These are phyloP conservation scores for Sporothrix protearum DNA, from an alignment of 2,329 filamentous ascomycete genomes.

Conservation along the genomic window DNA sequence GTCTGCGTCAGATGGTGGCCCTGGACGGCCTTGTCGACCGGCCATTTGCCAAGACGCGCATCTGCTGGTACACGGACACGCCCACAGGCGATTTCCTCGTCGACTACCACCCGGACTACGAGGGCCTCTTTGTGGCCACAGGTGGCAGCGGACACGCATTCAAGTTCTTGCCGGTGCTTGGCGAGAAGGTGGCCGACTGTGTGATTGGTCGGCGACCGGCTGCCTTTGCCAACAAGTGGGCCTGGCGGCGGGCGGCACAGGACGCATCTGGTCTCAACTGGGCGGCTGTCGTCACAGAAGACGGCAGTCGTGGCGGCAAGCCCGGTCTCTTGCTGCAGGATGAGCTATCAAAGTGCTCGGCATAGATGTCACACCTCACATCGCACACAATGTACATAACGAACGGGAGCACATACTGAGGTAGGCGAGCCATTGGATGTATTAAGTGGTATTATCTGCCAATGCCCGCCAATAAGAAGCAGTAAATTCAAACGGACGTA, in stretches of 20 bases:
- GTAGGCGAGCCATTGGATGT: background rate
- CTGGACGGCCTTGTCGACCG: slow-evolving; percentile 52
- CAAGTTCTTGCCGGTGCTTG: slow-evolving; percentile 66
- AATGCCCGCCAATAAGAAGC: background rate
- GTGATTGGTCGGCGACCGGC: slow-evolving; percentile 45
- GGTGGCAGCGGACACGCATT: slow-evolving; percentile 64
- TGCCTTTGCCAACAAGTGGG: slow-evolving; percentile 57
- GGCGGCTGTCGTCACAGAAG: slow-evolving; percentile 47
- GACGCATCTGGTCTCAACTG: slow-evolving; percentile 28
- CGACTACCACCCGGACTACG: slow-evolving; percentile 62
- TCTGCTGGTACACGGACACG: slow-evolving; percentile 78
- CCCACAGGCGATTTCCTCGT: slow-evolving; percentile 67
- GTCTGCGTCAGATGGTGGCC: slow-evolving; percentile 59
- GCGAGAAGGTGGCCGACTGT: slow-evolving; percentile 58
- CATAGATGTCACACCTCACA: slow-evolving; percentile 26
- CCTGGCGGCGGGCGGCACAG: slow-evolving; percentile 55
- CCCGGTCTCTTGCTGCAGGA: slow-evolving; percentile 47
- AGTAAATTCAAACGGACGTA: background rate
- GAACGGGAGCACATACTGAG: background rate
- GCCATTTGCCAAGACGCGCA: slow-evolving; percentile 58
- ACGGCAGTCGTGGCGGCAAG: slow-evolving; percentile 51
- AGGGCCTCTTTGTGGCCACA: slow-evolving; percentile 58
- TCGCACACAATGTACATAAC: background rate
- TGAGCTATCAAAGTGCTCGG: slow-evolving; percentile 40
- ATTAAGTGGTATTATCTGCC: background rate